Conservation (phyloP, 2,329 filamentous ascomycete genomes). For the Fonsecaea nubica region DNA sequence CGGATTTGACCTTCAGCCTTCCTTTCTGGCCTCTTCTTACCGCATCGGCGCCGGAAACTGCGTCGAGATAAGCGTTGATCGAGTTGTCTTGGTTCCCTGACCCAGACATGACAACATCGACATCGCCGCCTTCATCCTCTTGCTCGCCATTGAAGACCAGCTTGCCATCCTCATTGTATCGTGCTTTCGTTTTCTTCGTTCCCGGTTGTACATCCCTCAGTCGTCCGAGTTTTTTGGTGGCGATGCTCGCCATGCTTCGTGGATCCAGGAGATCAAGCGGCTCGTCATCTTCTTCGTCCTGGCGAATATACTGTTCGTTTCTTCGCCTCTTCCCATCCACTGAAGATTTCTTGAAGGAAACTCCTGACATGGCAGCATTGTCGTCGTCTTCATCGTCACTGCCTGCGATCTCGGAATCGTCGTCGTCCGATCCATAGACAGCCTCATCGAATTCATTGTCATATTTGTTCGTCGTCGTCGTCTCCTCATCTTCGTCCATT, state of each 20-base stretch:
- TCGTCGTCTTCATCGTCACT: constrained; percentile 55
- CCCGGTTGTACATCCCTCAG: constrained; percentile 47
- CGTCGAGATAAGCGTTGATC: constrained; percentile 67
- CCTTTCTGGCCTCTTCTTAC: constrained; percentile 65
- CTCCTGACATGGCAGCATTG: constrained; percentile 36
- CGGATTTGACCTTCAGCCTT: constrained; percentile 65
- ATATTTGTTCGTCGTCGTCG: constrained; percentile 66
- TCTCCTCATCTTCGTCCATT: constrained; percentile 58
- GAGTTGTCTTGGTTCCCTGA: constrained; percentile 35
- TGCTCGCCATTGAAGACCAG: constrained; percentile 50
- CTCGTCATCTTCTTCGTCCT: constrained; percentile 79
- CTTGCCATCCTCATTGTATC: constrained; percentile 53
- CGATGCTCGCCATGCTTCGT: constrained; percentile 88
- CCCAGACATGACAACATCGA: constrained; percentile 55
- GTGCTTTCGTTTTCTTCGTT: constrained; percentile 50
- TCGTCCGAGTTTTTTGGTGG: constrained; percentile 47
- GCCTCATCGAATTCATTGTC: constrained; percentile 95
- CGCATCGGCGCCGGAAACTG: constrained; percentile 65
- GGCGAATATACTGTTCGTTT: constrained; percentile 78
- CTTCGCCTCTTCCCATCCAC: constrained; percentile 63
- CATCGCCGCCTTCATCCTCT: constrained; percentile 45
- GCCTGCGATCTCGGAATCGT: constrained; percentile 55
- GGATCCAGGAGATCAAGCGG: constrained; percentile 92
- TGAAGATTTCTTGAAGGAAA: constrained; percentile 35
- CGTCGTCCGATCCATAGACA: constrained; percentile 79